A percentile compares a stretch with the other conserved stretches of the same genome.
Evolutionary conservation across 2,329 filamentous ascomycete genomes (phyloP).

Genomic region (Bipolaris zeicola): DNA sequence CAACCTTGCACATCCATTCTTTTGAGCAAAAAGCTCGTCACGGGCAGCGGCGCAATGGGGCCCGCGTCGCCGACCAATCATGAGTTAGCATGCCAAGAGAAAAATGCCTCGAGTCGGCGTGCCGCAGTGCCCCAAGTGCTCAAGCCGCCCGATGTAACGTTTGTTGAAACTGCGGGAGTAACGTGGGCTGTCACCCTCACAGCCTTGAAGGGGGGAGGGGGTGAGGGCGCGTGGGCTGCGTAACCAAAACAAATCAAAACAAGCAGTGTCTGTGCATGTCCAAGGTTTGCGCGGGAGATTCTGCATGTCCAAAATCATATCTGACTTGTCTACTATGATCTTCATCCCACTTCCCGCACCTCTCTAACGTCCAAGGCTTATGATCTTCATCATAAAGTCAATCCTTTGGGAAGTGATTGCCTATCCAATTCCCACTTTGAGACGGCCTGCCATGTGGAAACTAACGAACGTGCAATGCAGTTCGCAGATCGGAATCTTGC

Average conservation of each 20-base stretch:
- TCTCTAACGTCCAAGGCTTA: slow-evolving; percentile 6
- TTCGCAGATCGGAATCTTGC: slow-evolving; percentile 14
- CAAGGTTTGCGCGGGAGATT: slow-evolving; percentile 1
- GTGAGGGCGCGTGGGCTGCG: slow-evolving; percentile 1
- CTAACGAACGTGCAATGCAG: slow-evolving; percentile 5
- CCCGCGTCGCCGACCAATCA: slow-evolving; percentile 18
- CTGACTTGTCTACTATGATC: slow-evolving; percentile 5
- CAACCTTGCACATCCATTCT: slow-evolving; percentile 9
- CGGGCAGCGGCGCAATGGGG: slow-evolving; percentile 21
- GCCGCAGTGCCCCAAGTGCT: slow-evolving; percentile 9
- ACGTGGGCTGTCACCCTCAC: slow-evolving; percentile 14
- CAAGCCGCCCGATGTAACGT: slow-evolving; percentile 19
- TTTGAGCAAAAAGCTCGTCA: slow-evolving; percentile 15
- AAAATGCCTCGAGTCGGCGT: slow-evolving; percentile 5
- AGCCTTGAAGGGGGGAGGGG: slow-evolving; percentile 2
- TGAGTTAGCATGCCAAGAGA: not conserved
- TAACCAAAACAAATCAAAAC: not conserved
- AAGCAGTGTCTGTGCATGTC: too few relatives aligned
- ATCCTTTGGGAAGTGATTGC: not conserved
- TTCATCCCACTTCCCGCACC: slow-evolving; percentile 6
- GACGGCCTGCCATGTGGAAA: slow-evolving; percentile 6
- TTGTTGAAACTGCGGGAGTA: slow-evolving; percentile 18
- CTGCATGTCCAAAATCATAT: slow-evolving; percentile 7
- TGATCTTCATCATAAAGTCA: slow-evolving; percentile 4
- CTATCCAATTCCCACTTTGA: slow-evolving; percentile 1